A percentile compares a stretch with the other conserved stretches of the same genome.
Conservation (phyloP, 2,329 filamentous ascomycete genomes). For the Colletotrichum sojae region DNA sequence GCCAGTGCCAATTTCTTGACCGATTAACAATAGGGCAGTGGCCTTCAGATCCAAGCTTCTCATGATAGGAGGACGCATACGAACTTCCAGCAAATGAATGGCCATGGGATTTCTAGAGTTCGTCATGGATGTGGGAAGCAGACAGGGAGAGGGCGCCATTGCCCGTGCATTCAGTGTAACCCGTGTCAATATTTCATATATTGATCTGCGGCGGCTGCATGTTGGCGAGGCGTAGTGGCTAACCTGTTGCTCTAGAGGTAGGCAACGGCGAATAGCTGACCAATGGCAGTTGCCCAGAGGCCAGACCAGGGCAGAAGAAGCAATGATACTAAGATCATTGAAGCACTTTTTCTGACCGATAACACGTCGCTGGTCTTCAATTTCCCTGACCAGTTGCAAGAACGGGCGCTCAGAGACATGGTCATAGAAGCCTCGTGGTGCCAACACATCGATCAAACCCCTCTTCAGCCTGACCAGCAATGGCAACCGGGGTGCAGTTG, state of each 20-base stretch:
- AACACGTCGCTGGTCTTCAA: not conserved
- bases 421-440: conserved; percentile 10
- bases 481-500: not conserved
- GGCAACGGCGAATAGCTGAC: not conserved
- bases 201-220: conserved; percentile 37
- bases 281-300: not conserved
- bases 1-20: not conserved
- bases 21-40: not conserved
- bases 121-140: not conserved
- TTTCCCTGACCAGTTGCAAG: not conserved
- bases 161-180: not conserved
- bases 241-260: not conserved
- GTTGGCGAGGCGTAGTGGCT: not conserved
- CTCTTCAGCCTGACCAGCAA: not conserved
- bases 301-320: conserved; percentile 20
- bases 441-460: conserved; percentile 26
- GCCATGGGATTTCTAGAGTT: not conserved
- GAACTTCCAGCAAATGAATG: too few species aligned
- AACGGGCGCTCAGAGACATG: not conserved
- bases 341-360: not conserved
- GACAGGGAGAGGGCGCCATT: not conserved
- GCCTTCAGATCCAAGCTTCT: not conserved
- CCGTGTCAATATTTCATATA: conserved; percentile 15
- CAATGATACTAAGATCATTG: conserved; percentile 5
- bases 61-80: not conserved